phyloP scores from a whole-genome alignment of 2,329 filamentous ascomycete genomes.

The Clarireedia homoeocarpa region DNA sequence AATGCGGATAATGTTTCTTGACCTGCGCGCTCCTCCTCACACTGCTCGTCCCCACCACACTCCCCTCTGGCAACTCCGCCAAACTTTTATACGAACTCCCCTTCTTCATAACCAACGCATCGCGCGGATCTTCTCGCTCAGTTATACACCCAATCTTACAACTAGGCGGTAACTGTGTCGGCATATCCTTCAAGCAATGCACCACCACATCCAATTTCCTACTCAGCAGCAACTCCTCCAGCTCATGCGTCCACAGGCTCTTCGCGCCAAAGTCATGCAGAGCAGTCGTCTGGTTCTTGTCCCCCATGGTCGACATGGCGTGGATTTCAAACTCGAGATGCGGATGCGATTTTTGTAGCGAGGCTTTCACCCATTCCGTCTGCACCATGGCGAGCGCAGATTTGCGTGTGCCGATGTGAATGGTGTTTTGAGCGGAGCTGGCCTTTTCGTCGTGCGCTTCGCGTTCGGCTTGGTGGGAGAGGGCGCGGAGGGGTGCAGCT shows the following conservation, averaged over 20 bases:
- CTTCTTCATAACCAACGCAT: constrained; percentile 52
- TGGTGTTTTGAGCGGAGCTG: constrained; percentile 25
- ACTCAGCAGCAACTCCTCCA: constrained; percentile 68
- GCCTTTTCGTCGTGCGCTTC: constrained; percentile 10
- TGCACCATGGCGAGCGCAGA: constrained; percentile 82
- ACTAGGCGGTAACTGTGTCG: constrained; percentile 70
- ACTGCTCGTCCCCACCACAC: constrained; percentile 83
- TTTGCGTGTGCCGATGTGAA: constrained; percentile 76
- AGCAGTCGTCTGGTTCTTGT: constrained; percentile 84
- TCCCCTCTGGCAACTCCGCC: constrained; percentile 67
- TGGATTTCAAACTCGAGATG: constrained; percentile 65
- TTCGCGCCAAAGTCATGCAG: constrained; percentile 88
- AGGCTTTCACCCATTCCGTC: constrained; percentile 64
- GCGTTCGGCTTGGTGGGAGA: constrained; percentile 11
- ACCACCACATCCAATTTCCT: constrained; percentile 75
- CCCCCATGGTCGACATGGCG: constrained; percentile 75
- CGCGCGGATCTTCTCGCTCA: constrained; percentile 71
- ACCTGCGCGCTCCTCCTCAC: constrained; percentile 84
- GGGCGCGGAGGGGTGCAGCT: constrained; percentile 12
- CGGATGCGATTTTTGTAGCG: constrained; percentile 61
- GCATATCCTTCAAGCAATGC: constrained; percentile 95
- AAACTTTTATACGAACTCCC: constrained; percentile 52
- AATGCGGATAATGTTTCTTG: constrained; percentile 63
- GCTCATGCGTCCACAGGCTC: constrained; percentile 89
- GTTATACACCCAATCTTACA: constrained; percentile 72